A percentile compares a stretch with the other conserved stretches of the same genome.
These are phyloP conservation scores for Alternaria novae-zelandiae DNA, from an alignment of 2,329 filamentous ascomycete species.

Conservation along the genomic window DNA sequence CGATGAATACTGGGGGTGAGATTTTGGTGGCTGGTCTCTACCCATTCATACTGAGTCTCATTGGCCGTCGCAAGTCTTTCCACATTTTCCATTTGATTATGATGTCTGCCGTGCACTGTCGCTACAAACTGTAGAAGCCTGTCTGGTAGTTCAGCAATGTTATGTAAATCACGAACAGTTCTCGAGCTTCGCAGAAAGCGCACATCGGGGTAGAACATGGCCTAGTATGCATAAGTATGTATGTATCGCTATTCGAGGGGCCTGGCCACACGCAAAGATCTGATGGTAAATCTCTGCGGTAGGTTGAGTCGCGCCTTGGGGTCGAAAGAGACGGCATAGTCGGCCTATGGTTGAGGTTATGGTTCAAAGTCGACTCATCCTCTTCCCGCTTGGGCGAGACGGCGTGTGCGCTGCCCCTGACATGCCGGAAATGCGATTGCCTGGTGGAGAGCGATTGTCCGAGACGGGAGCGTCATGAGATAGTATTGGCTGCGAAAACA, in stretches of 20 bases:
- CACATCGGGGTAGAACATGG: not conserved
- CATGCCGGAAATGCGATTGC: not conserved
- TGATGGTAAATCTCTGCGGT: not conserved
- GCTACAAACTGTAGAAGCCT: not conserved
- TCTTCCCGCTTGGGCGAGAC: not conserved
- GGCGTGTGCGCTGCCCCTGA: not conserved
- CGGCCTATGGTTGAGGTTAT: not conserved
- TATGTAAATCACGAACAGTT: not conserved
- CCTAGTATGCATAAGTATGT: not conserved
- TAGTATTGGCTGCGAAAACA: not conserved
- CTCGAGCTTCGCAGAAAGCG: not conserved
- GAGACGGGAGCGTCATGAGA: not conserved
- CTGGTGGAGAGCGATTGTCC: not conserved
- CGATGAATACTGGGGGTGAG: not conserved
- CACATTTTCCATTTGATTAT: not conserved
- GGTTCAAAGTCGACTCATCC: not conserved
- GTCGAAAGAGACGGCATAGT: not conserved
- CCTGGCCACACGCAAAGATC: not conserved
- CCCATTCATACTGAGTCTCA: not conserved
- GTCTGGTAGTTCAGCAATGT: not conserved
- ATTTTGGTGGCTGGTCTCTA: not conserved
- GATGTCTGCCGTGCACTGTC: not conserved
- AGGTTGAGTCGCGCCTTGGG: not conserved
- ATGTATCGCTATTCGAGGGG: not conserved
- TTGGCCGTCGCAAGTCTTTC: not conserved